Percentiles rank a stretch among this genome's conserved stretches.
phyloP scores from a whole-genome alignment of 768 basidiomycete species.

The Mycena epipterygia region DNA sequence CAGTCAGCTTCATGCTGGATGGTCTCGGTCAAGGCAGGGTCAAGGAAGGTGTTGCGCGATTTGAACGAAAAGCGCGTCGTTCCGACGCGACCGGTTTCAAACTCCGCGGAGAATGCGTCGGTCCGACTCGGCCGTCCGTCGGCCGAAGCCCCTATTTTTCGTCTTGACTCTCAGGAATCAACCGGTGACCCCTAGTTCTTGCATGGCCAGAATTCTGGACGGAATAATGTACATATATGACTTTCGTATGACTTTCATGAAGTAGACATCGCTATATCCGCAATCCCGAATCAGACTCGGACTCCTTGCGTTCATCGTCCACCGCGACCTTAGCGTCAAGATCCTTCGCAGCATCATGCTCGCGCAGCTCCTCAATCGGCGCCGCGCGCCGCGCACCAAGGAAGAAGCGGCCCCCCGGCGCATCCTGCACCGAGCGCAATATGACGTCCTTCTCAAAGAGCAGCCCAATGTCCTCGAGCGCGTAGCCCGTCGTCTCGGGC shows the following conservation, averaged over 20 bases:
- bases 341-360: background rate
- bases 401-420: conserved; percentile 55
- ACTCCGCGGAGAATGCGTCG: too few species aligned
- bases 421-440: conserved; percentile 53
- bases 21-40: too few species aligned
- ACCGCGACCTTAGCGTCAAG: conserved; percentile 2
- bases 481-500: conserved; percentile 62
- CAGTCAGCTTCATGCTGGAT: conserved; percentile 79
- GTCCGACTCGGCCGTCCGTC: too few species aligned
- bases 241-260: too few species aligned
- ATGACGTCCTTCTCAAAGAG: conserved; percentile 58
- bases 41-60: too few species aligned
- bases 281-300: background rate
- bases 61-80: too few species aligned
- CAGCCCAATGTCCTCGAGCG: conserved; percentile 61
- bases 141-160: too few species aligned
- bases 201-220: too few species aligned
- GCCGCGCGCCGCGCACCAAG: conserved; percentile 44
- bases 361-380: conserved; percentile 42
- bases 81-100: too few species aligned
- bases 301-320: background rate
- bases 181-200: too few species aligned
- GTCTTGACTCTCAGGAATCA: too few species aligned
- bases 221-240: too few species aligned
- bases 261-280: background rate